Base-by-base conservation (phyloP, 1,284 basidiomycete species). In the Cystobasidium pallidum region DNA sequence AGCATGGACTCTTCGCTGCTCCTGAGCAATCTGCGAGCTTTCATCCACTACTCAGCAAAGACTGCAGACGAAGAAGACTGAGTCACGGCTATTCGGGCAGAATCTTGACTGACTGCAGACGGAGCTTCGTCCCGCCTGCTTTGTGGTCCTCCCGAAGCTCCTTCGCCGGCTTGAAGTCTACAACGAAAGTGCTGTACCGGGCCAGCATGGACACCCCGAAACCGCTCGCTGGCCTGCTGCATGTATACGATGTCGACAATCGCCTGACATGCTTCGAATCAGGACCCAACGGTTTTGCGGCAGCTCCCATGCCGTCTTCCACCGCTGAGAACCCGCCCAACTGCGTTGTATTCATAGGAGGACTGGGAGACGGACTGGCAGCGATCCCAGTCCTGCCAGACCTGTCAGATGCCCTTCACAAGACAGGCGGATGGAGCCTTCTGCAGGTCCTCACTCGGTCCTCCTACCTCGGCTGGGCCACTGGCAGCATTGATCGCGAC, bases 211-310 rank as follows among this genome's bases (percentile, higher is more conserved):
- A 57, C 13, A 10, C 7, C 36, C 58, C 58, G 10, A 7, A 43
- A 26, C 45, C 47, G 11, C 54, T 71, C 24, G 32, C 39, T n/a
- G 58, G 65, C 26, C 15, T 39, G 19, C 43, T 71, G 26, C 61
- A 71, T 51, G 55, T 58, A 2, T 71, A 71, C 51, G 59, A 63
- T 32, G 17, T 45, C 11, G 34, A 63, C 21, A 11, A 66, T 10
- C 39, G 70, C 24, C 43, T 63, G 68, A 41, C 41, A 62, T 70
- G 30, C 36, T 71, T 74, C 47, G 62, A 74, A 30, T 65, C 73
- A 11, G 39, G 51, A 24, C 45, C 24, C 43, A 64, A 17, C 28
- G 15, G 45, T 26, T 49, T n/a, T n/a, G n/a, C n/a, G n/a, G n/a
- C 62, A 28, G 24, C n/a, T 17, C 10, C 30, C 3, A 41, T 3